phyloP scores from a whole-genome alignment of 2,329 filamentous ascomycete genomes.

The Achaetomium macrosporum region DNA sequence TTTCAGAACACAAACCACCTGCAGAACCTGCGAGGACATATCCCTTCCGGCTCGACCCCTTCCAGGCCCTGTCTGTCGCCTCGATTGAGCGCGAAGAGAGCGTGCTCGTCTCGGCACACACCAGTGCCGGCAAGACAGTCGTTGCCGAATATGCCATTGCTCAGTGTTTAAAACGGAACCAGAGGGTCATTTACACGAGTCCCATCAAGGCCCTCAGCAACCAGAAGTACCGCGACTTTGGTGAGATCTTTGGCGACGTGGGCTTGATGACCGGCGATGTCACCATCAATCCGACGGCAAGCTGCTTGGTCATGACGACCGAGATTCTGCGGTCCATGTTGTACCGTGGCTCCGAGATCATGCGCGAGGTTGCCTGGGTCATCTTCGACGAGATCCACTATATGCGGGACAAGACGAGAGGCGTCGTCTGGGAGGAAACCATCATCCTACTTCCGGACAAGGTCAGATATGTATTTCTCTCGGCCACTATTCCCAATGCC shows the following conservation, averaged over 20 bases:
- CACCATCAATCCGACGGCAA: constrained; percentile 97
- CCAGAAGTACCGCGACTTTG: constrained; percentile 97
- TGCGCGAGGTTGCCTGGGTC: constrained; percentile 98
- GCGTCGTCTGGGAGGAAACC: constrained; percentile 98
- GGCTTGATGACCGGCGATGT: constrained; percentile 99
- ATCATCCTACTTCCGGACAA: constrained; percentile 98
- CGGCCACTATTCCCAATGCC: constrained; percentile 95
- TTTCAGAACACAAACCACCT: constrained; percentile 88
- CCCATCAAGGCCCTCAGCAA: constrained; percentile 98
- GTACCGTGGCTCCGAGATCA: constrained; percentile 96
- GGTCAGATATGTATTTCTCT: constrained; percentile 96
- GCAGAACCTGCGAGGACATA: constrained; percentile 77
- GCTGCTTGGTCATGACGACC: constrained; percentile 97
- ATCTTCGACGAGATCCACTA: constrained; percentile 99
- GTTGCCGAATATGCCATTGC: constrained; percentile 98
- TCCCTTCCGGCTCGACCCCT: constrained; percentile 90
- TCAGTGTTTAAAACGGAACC: constrained; percentile 93
- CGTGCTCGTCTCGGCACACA: constrained; percentile 94
- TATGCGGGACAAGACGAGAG: constrained; percentile 86
- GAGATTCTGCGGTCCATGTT: constrained; percentile 99
- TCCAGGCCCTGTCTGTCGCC: constrained; percentile 89
- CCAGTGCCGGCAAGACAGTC: constrained; percentile 95
- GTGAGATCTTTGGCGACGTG: constrained; percentile 91
- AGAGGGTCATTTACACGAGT: constrained; percentile 98
- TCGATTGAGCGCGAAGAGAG: constrained; percentile 96